Evolutionary conservation across 2,329 filamentous ascomycete genomes (phyloP).

Genomic region (Thermothelomyces thermophilus): DNA sequence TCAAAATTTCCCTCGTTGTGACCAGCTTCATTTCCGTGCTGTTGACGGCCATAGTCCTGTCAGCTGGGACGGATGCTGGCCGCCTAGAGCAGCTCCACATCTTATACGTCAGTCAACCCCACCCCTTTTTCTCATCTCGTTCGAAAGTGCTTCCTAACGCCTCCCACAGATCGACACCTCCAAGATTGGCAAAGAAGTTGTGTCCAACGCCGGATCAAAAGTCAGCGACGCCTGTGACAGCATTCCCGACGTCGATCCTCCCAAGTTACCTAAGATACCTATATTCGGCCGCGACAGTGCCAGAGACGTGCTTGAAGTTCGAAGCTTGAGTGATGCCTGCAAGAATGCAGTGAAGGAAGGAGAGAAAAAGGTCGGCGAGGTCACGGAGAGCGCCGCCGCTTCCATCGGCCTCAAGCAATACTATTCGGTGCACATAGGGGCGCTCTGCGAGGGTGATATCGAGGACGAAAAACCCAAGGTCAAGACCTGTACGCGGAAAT

Average conservation of each 20-base stretch:
- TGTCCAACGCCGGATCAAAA: constrained; percentile 17
- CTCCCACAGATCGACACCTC: constrained; percentile 36
- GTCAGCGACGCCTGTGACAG: constrained; percentile 8
- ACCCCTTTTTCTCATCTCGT: neutral
- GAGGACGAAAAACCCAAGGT: constrained; percentile 23
- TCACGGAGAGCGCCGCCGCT: constrained; percentile 21
- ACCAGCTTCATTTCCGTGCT: constrained; percentile 15
- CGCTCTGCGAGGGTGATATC: constrained; percentile 28
- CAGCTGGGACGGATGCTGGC: constrained; percentile 5
- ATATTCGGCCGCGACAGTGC: constrained; percentile 8
- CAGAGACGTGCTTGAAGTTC: neutral
- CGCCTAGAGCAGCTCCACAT: constrained; percentile 14
- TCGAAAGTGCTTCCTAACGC: neutral
- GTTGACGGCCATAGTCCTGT: constrained; percentile 16
- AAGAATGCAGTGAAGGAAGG: constrained; percentile 13
- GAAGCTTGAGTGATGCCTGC: constrained; percentile 4
- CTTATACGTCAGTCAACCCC: constrained; percentile 13
- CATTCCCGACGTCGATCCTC: too few relatives aligned
- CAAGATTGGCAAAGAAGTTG: constrained; percentile 33
- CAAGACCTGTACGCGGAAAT: constrained; percentile 22
- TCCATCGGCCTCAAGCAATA: constrained; percentile 30
- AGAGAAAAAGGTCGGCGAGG: constrained; percentile 18
- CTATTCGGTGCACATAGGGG: constrained; percentile 30
- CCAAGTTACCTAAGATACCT: too few relatives aligned
- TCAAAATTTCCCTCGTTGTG: constrained; percentile 14